phyloP scores from a whole-genome alignment of 495 filamentous ascomycete species.

The Annulohypoxylon nitens region DNA sequence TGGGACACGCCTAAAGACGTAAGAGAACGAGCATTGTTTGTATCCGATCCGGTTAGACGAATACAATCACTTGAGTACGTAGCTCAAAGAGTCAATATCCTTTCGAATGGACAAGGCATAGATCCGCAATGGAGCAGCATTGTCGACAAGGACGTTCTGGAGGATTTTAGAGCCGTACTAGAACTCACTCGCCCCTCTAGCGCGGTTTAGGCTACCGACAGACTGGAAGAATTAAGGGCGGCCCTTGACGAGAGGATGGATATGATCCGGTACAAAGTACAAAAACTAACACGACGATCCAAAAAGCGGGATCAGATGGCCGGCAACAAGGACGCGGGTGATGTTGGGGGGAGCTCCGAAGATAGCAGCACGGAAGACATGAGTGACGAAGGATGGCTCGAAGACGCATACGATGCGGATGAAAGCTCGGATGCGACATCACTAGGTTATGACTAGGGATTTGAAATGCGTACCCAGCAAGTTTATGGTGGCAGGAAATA shows the following conservation, averaged over 20 bases:
- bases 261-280: not conserved
- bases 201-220: slow-evolving; percentile 16
- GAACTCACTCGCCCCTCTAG: not conserved
- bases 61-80: slow-evolving; percentile 79
- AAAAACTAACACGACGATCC: not conserved
- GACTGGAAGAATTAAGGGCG: not conserved
- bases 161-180: slow-evolving; percentile 65
- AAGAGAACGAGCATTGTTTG: slow-evolving; percentile 63
- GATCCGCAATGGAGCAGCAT: slow-evolving; percentile 87
- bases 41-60: slow-evolving; percentile 76
- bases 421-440: not conserved
- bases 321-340: not conserved
- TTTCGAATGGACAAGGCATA: slow-evolving; percentile 76
- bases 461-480: not conserved
- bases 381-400: not conserved
- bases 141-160: slow-evolving; percentile 84
- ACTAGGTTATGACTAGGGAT: not conserved
- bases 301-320: not conserved
- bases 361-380: no score
- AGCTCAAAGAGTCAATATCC: slow-evolving; percentile 70
- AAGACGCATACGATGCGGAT: not conserved
- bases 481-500: not conserved
- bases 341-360: no score
- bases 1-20: slow-evolving; percentile 75
- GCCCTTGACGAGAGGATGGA: not conserved